Evolutionary conservation across 768 basidiomycete species (phyloP), one percentile per base, ranked within the genome.

Genomic region (Leucogyrophana mollusca): DNA sequence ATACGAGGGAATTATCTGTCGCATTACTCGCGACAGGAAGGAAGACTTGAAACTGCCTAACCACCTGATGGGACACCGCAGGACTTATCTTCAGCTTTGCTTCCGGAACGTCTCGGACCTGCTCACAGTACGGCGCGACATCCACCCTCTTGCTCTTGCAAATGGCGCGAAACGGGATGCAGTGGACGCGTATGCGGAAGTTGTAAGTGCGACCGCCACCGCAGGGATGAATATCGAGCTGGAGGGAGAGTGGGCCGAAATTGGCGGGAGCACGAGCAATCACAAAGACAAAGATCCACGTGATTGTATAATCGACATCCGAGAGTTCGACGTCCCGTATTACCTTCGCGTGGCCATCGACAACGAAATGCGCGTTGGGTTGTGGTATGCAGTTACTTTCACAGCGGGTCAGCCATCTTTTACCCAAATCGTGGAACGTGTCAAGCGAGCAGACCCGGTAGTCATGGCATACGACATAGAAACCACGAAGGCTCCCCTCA

Each of bases 381-480:
- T 98, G n/a, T 99, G 96, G 96, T 99, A 99, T 58, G 77, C 81
- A 0, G 82, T 99, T 43, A 82, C 86, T 4, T 93, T 94, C 54
- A 77, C 78, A 2, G 83, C 82, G 3, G 94, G 94, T 4, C 82
- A 86, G 46, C 90, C 93, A 4, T 69, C 71, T 10, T 82, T 98
- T 60, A 70, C 67, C 30, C 83, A 69, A 37, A 78, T 98, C 47
- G 67, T 73, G 17, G 90, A 94, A 55, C 83, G 92, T 46, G 94
- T 98, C 49, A 95, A 96, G 63, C 94, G 96, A 79, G 94, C 96
- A 17, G 96, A 99, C 59, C 96, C 96, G 0, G 94, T 99, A 34
- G 94, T 99, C 43, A 88, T 99, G 91, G 96, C 96, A 0, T 99
- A 77, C 65, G 96, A 98, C 82, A 99, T 99, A 61, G 96, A 99